Evolutionary conservation across 768 basidiomycete genomes (phyloP), one percentile per base, ranked within the genome.

Genomic region (Pleurotus platypus): DNA sequence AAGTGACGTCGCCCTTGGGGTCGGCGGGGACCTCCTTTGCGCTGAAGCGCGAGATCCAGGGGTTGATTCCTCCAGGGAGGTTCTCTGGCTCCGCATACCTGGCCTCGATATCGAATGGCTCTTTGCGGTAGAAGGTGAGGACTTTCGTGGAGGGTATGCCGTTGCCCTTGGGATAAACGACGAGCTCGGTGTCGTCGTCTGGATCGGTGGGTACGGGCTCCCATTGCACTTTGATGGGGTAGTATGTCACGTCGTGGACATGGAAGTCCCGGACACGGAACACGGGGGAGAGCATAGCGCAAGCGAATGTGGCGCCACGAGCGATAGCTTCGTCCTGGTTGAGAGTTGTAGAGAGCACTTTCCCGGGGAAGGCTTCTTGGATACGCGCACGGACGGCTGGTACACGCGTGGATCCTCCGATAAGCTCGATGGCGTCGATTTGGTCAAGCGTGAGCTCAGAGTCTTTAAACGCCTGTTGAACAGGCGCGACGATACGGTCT

Each of bases 241-340:
- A 97, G 46, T 84, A 79, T 56, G 87, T 81, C 73, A 92, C 85
- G 71, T 99, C 97, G 69, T 86, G 83, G 58, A 94, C 77, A 66
- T 84, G 78, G 80, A 99, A 99, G 60, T 98, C 95, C 62, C 94
- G 90, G 35, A 98, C 96, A 62, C 93, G 90, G 90, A 98, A 99
- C 53, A 94, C 87, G 64, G 97, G 97, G 30, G 94, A 97, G 62
- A 97, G 88, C 79, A 93, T 93, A 26, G 97, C 96, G 69, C 96
- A 98, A 38, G 94, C 86, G 71, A 99, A 97, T 56, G 97, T 98
- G 50, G 94, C 91, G 42, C 96, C 97, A 46, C 96, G 92, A 7
- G 93, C 94, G 64, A 94, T 81, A 58, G 97, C 95, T 77, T 98
- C 97, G 63, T 98, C 97, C 76, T 95, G 93, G 80, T 98, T 99